Conservation (phyloP, 2,329 filamentous ascomycete genomes). For the Paecilomyces sp. region DNA sequence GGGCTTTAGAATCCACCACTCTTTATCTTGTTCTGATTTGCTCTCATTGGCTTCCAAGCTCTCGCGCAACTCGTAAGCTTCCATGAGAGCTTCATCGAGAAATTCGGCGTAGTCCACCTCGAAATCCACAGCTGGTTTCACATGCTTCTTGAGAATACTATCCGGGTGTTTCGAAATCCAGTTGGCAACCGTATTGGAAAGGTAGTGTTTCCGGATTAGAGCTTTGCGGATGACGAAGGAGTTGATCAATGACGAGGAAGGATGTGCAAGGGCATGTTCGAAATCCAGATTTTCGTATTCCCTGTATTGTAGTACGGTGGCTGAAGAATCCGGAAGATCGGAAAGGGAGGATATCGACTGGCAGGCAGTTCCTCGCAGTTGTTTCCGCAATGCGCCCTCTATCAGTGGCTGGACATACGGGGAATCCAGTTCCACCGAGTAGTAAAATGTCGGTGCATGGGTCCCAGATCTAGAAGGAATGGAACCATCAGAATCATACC, state of each 20-base stretch:
- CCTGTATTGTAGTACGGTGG: constrained; percentile 66
- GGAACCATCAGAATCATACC: constrained; percentile 23
- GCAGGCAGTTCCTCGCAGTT: constrained; percentile 51
- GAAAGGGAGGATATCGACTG: constrained; percentile 48
- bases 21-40: constrained; percentile 54
- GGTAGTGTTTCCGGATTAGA: constrained; percentile 90
- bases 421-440: constrained; percentile 78
- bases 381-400: constrained; percentile 58
- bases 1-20: constrained; percentile 98
- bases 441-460: constrained; percentile 49
- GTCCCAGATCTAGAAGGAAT: constrained; percentile 24
- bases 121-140: constrained; percentile 75
- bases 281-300: constrained; percentile 88
- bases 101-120: constrained; percentile 97
- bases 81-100: constrained; percentile 82
- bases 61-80: constrained; percentile 79
- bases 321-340: constrained; percentile 39
- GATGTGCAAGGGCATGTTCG: constrained; percentile 58
- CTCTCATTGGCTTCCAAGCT: constrained; percentile 65
- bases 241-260: constrained; percentile 63
- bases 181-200: constrained; percentile 72
- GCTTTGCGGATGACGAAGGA: constrained; percentile 95
- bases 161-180: constrained; percentile 80
- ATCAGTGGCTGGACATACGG: constrained; percentile 84
- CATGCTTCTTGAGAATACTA: constrained; percentile 60